Conservation (phyloP, 768 basidiomycete genomes). For the Chalciporus chontae region DNA sequence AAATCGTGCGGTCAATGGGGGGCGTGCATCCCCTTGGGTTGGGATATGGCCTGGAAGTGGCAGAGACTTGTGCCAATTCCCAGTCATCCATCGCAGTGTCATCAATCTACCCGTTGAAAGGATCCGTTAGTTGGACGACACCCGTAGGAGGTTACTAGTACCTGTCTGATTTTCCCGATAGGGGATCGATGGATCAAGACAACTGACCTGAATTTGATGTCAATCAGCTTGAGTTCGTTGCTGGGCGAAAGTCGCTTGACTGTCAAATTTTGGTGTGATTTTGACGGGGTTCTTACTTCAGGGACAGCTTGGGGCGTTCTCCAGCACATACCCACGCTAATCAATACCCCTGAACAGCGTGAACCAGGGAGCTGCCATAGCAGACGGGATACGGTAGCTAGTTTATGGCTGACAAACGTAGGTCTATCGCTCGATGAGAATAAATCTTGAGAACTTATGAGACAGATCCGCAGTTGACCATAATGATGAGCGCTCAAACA, state of each 20-base stretch:
- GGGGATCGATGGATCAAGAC: slow-evolving; percentile 10
- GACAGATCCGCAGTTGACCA: slow-evolving; percentile 13
- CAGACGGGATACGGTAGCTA: slow-evolving; percentile 2
- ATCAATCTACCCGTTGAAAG: neutral
- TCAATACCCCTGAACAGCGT: slow-evolving; percentile 1
- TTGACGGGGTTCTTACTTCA: slow-evolving; percentile 6
- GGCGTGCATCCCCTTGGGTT: no score
- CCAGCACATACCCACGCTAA: slow-evolving; percentile 2
- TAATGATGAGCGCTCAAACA: slow-evolving; percentile 19
- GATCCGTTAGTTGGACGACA: slow-evolving; percentile 9
- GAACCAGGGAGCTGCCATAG: slow-evolving; percentile 4
- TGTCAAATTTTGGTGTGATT: neutral
- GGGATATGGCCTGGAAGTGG: no score
- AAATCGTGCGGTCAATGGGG: slow-evolving; percentile 12
- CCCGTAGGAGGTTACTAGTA: slow-evolving; percentile 8
- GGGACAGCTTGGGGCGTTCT: neutral
- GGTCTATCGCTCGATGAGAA: neutral
- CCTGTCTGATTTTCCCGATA: neutral
- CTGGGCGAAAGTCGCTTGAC: slow-evolving; percentile 9
- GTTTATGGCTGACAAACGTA: neutral
- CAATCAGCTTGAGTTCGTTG: slow-evolving; percentile 1
- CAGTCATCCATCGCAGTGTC: neutral
- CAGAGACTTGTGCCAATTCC: no score
- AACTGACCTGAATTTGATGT: neutral
- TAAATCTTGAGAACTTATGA: slow-evolving; percentile 9